Percentiles rank a stretch among this genome's conserved stretches.
phyloP scores from a whole-genome alignment of 2,329 filamentous ascomycete genomes.

The Akanthomyces lecanii region DNA sequence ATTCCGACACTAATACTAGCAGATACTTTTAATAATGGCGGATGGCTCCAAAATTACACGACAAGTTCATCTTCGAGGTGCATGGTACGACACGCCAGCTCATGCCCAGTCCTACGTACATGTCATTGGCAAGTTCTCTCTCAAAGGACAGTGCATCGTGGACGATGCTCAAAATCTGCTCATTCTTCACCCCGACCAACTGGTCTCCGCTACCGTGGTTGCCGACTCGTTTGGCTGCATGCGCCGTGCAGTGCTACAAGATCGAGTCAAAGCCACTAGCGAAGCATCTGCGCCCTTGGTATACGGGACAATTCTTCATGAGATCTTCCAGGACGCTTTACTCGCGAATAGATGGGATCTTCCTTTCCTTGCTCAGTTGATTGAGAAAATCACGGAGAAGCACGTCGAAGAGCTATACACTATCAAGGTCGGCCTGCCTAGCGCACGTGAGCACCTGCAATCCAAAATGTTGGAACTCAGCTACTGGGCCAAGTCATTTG shows the following conservation, averaged over 20 bases:
- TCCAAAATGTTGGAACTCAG: conserved; percentile 80
- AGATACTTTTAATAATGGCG: conserved; percentile 79
- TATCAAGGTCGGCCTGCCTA: conserved; percentile 68
- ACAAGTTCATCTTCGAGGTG: conserved; percentile 72
- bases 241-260: conserved; percentile 86
- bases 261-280: conserved; percentile 87
- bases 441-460: conserved; percentile 73
- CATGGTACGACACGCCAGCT: conserved; percentile 80
- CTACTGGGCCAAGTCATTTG: conserved; percentile 78
- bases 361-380: conserved; percentile 59
- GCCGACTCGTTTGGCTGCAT: conserved; percentile 94
- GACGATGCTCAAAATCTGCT: conserved; percentile 80
- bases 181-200: conserved; percentile 89
- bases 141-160: conserved; percentile 69
- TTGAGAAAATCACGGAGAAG: conserved; percentile 64
- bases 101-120: conserved; percentile 75
- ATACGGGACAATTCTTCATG: conserved; percentile 90
- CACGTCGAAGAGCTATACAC: conserved; percentile 88
- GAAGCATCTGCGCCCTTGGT: conserved; percentile 76
- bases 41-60: conserved; percentile 64
- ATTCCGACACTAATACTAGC: conserved; percentile 20
- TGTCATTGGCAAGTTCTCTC: conserved; percentile 73
- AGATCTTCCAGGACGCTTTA: conserved; percentile 89
- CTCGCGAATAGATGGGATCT: conserved; percentile 77
- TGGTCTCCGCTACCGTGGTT: conserved; percentile 90